Evolutionary conservation across 23 red algal species (phyloP).

Genomic region (Gracilaria domingensis): DNA sequence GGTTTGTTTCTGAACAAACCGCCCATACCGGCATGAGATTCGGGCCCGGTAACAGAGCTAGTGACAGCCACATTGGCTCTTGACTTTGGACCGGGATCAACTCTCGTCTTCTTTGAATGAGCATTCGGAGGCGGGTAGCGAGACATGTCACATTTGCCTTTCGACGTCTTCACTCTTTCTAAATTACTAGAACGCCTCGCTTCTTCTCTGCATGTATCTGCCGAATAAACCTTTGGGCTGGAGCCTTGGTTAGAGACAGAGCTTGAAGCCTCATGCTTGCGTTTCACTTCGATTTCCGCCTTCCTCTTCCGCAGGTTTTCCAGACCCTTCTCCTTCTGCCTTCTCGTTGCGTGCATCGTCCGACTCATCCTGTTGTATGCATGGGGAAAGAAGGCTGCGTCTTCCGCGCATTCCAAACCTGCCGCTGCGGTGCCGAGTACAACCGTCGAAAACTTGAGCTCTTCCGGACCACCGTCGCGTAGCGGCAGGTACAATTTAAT

Average conservation of each 20-base stretch:
- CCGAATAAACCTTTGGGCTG: neutral
- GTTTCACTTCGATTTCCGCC: constrained; percentile 27
- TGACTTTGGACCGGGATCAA: neutral
- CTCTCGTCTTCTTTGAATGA: constrained; percentile 9
- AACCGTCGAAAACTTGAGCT: constrained; percentile 79
- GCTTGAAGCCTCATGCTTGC: neutral
- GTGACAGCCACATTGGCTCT: neutral
- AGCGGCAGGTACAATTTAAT: constrained; percentile 81
- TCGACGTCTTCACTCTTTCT: neutral
- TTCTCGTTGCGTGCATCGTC: constrained; percentile 61
- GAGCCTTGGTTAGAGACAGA: neutral
- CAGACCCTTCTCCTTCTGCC: constrained; percentile 72
- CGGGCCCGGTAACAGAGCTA: neutral
- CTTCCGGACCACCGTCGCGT: constrained; percentile 87
- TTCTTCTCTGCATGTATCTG: neutral
- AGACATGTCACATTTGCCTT: neutral
- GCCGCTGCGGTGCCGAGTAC: constrained; percentile 88
- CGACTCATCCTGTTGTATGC: constrained; percentile 87
- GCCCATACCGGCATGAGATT: neutral
- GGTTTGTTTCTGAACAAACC: constrained; percentile 36
- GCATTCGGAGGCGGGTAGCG: neutral
- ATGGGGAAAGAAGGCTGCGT: constrained; percentile 94
- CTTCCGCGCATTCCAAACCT: constrained; percentile 92
- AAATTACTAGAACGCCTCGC: neutral
- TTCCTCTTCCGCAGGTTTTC: constrained; percentile 45